These are phyloP conservation scores for Cucumis sativus DNA, from an alignment of 306 rosid genomes.

Conservation along the genomic window Cucumber_9930_V3 NC_026658.2:23195001-23195500, in stretches of 20 bases:
- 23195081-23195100: background rate
- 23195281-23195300: too few species aligned
- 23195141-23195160: too few species aligned
- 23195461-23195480: too few species aligned
- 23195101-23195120: background rate
- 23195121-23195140: too few species aligned
- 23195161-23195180: too few species aligned
- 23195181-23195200: too few species aligned
- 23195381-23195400: background rate
- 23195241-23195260: background rate
- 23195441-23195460: too few species aligned
- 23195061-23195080: background rate
- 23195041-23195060: background rate
- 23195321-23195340: constrained; percentile 6
- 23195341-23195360: background rate
- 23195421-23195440: too few species aligned
- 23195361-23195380: constrained; percentile 2
- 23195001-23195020: background rate
- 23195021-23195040: background rate
- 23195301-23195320: background rate
- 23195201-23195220: background rate
- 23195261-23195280: background rate
- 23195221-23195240: background rate
- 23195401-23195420: too few species aligned
- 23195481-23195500: too few species aligned